These are phyloP conservation scores for Lolium multiflorum DNA, from an alignment of 176 grass and related monocot species.

Conservation along the genomic window DNA sequence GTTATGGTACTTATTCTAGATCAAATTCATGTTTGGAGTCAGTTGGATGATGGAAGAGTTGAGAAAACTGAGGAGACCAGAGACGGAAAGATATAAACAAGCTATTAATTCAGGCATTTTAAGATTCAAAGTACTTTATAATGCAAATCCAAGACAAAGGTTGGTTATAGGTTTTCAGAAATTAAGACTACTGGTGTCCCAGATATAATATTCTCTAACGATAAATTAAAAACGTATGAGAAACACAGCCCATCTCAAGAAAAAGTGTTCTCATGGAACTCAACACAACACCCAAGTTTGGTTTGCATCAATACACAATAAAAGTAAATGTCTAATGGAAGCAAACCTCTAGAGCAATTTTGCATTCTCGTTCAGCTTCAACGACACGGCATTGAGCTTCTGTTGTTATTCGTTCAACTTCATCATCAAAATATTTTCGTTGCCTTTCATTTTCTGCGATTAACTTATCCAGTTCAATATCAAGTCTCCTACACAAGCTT, in stretches of 20 bases:
- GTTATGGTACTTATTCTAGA: background rate
- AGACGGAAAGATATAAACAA: slow-evolving; percentile 24
- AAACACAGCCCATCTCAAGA: background rate
- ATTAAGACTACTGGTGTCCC: background rate
- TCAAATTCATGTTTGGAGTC: slow-evolving; percentile 1
- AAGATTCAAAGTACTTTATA: slow-evolving; percentile 8
- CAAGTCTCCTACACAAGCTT: slow-evolving; percentile 95
- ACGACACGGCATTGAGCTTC: slow-evolving; percentile 79
- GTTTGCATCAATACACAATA: background rate
- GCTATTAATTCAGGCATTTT: background rate
- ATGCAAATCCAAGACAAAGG: background rate
- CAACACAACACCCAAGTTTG: background rate
- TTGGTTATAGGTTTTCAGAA: background rate
- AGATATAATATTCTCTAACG: slow-evolving; percentile 14
- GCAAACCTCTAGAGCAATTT: slow-evolving; percentile 75
- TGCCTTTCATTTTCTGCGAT: slow-evolving; percentile 98
- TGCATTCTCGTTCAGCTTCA: slow-evolving; percentile 79
- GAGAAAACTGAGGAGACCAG: slow-evolving; percentile 9
- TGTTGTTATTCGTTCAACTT: slow-evolving; percentile 83
- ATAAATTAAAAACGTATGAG: slow-evolving; percentile 15
- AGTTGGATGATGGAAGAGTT: slow-evolving; percentile 22
- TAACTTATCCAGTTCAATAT: slow-evolving; percentile 93
- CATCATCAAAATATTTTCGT: slow-evolving; percentile 85
- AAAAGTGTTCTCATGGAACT: slow-evolving; percentile 6
- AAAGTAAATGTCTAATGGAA: slow-evolving; percentile 42